phyloP scores from a whole-genome alignment of 2,329 filamentous ascomycete species.

The Colletotrichum sp. region DNA sequence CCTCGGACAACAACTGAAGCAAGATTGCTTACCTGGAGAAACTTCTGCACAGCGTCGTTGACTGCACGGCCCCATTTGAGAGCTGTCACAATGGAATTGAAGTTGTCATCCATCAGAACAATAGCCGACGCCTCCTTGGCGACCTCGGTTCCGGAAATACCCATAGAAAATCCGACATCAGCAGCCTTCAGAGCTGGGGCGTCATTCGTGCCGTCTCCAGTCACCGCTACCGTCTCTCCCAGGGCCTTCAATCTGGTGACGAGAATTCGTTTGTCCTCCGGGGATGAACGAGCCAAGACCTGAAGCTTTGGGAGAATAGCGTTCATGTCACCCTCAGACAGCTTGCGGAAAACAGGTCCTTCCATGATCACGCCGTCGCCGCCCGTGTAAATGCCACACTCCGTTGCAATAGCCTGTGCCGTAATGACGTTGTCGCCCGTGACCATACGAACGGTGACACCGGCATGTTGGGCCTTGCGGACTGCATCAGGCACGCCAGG shows the following conservation, averaged over 20 bases:
- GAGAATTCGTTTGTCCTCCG: conserved; percentile 64
- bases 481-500: conserved; percentile 70
- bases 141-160: conserved; percentile 69
- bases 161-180: conserved; percentile 73
- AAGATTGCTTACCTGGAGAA: conserved; percentile 55
- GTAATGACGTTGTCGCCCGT: conserved; percentile 72
- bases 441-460: conserved; percentile 76
- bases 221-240: conserved; percentile 66
- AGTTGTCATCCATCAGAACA: conserved; percentile 71
- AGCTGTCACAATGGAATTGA: conserved; percentile 69
- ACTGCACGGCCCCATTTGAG: conserved; percentile 72
- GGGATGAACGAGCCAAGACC: conserved; percentile 63
- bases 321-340: conserved; percentile 58
- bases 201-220: conserved; percentile 72
- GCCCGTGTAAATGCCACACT: conserved; percentile 67
- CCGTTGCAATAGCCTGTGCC: conserved; percentile 68
- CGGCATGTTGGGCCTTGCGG: conserved; percentile 65
- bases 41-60: conserved; percentile 72
- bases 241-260: conserved; percentile 57
- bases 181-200: conserved; percentile 69
- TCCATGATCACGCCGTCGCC: conserved; percentile 67
- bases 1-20: conserved; percentile 36
- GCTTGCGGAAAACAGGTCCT: conserved; percentile 64
- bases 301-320: conserved; percentile 51
- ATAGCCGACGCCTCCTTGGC: conserved; percentile 72